Conservation (phyloP, 1,284 basidiomycete species). For the Cystobasidium slooffiae region DNA sequence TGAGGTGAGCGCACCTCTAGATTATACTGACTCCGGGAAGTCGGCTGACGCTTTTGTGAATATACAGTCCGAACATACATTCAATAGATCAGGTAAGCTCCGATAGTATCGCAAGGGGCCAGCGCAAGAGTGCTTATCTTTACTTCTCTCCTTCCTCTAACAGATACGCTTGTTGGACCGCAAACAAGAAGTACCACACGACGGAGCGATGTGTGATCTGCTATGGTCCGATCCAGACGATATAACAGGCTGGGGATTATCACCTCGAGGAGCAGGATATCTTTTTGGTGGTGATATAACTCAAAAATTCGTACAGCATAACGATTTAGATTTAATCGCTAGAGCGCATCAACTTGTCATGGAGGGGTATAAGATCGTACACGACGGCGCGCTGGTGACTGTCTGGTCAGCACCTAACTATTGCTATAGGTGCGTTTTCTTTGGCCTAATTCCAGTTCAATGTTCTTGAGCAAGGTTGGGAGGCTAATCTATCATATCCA, state of each 20-base stretch:
- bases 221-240: constrained; percentile 99
- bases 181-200: constrained; percentile 99
- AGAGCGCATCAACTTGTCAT: constrained; percentile 94
- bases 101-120: constrained; percentile 9
- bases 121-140: background rate
- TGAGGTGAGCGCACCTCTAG: constrained; percentile 63
- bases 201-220: constrained; percentile 97
- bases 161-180: constrained; percentile 94
- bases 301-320: constrained; percentile 81
- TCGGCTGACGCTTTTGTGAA: no score
- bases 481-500: background rate
- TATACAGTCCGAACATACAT: constrained; percentile 72
- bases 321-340: constrained; percentile 92
- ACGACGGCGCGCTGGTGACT: constrained; percentile 91
- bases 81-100: constrained; percentile 80
- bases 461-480: background rate
- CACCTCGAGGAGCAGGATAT: constrained; percentile 94
- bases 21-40: background rate
- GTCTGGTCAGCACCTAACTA: constrained; percentile 99
- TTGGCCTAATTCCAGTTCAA: background rate
- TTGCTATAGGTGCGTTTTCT: constrained; percentile 78
- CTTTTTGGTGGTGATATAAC: constrained; percentile 94
- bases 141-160: background rate
- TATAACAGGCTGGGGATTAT: constrained; percentile 91
- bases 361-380: constrained; percentile 99